A percentile compares a stretch with the other conserved stretches of the same genome.
Conservation (phyloP, 352 stramenopile genomes). For the Pythium brassicae region DNA sequence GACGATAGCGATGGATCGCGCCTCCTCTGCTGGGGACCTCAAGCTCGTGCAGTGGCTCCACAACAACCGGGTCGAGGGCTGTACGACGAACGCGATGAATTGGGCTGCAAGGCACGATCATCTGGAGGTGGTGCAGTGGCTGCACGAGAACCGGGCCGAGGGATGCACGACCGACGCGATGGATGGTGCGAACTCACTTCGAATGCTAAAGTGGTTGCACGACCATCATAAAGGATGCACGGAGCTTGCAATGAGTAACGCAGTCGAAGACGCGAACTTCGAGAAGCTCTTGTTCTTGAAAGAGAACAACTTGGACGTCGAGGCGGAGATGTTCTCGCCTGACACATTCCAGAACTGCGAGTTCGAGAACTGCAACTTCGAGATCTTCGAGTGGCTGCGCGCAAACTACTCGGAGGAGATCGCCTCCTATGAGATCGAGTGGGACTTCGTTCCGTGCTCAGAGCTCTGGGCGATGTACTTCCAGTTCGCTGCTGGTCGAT, state of each 20-base stretch:
- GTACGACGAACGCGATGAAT: background rate
- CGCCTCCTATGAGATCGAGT: background rate
- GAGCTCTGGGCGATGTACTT: background rate
- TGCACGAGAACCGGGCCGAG: background rate
- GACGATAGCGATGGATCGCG: background rate
- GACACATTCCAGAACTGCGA: background rate
- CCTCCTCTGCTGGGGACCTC: background rate
- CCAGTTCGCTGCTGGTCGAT: background rate
- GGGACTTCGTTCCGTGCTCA: background rate
- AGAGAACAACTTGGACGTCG: background rate
- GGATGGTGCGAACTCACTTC: background rate
- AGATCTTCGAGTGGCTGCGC: background rate
- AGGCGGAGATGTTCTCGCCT: background rate
- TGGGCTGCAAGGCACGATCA: background rate
- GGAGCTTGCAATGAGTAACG: constrained; percentile 11
- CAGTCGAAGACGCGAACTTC: background rate
- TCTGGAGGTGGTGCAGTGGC: background rate
- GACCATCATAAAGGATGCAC: constrained; percentile 2
- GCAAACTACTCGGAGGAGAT: background rate
- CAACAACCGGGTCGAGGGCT: background rate
- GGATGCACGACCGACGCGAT: background rate
- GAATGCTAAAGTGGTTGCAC: background rate
- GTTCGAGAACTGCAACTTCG: background rate
- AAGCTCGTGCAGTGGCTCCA: background rate
- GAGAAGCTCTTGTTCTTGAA: constrained; percentile 1